A percentile compares a stretch with the other conserved stretches of the same genome.
Conservation (phyloP, 208 protist species). For the Trypanosoma conorhini region DNA sequence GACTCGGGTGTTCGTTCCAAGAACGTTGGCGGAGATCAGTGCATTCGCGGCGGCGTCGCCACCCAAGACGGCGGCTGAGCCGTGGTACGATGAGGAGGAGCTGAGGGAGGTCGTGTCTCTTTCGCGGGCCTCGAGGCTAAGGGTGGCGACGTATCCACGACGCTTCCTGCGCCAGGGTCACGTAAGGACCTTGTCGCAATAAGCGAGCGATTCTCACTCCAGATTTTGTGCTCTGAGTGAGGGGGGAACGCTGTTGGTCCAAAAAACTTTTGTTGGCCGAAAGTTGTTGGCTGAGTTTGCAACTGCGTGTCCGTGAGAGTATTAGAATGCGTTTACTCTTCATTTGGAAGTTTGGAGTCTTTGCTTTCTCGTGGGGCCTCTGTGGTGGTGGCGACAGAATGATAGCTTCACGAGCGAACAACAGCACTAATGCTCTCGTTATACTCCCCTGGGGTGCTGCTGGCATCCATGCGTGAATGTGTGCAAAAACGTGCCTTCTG, state of each 20-base stretch:
- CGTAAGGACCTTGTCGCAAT: background rate
- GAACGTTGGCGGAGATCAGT: conserved; percentile 22
- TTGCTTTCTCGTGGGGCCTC: background rate
- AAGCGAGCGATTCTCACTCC: background rate
- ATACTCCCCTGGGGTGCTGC: background rate
- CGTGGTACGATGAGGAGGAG: conserved; percentile 24
- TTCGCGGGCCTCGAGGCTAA: conserved; percentile 11
- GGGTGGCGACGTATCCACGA: background rate
- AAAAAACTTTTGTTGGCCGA: background rate
- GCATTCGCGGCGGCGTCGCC: background rate
- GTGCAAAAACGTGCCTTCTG: background rate
- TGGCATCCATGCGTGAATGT: background rate
- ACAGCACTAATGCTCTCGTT: background rate
- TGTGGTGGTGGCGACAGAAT: background rate
- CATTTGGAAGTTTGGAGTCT: background rate
- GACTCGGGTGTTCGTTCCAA: conserved; percentile 10
- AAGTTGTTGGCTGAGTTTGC: background rate
- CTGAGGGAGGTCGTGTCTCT: conserved; percentile 10
- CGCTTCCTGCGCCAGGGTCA: background rate
- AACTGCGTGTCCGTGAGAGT: background rate
- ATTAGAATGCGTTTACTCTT: background rate
- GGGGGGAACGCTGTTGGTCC: background rate
- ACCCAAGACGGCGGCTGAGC: background rate
- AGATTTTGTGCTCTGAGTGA: background rate
- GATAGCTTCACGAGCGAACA: background rate